These are phyloP conservation scores for Tolypocladium sp. DNA, from an alignment of 2,329 filamentous ascomycete genomes.

Conservation along the genomic window DNA sequence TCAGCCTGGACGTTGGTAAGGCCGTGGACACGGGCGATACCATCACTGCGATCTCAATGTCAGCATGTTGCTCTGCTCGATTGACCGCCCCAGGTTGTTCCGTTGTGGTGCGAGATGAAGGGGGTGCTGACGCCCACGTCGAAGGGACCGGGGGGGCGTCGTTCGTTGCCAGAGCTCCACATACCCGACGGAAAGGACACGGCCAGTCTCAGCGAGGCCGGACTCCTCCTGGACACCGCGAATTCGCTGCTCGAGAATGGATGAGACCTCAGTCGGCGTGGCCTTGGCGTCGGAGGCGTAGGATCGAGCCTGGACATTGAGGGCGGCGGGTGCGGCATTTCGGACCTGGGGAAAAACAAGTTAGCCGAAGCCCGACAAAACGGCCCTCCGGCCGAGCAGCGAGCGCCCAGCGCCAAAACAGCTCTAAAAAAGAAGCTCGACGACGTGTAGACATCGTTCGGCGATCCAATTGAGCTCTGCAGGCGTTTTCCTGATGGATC, in stretches of 20 bases:
- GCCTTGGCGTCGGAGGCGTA: conserved; percentile 94
- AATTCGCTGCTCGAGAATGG: conserved; percentile 98
- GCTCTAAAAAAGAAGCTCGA: conserved; percentile 25
- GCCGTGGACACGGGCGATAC: conserved; percentile 99
- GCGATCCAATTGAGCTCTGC: conserved; percentile 26
- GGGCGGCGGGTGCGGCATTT: conserved; percentile 71
- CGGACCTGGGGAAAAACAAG: conserved; percentile 62
- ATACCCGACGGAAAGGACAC: conserved; percentile 98
- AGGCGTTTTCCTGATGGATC: conserved; percentile 20
- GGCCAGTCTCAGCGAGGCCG: conserved; percentile 93
- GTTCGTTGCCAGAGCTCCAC: conserved; percentile 30
- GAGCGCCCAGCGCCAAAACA: conserved; percentile 16
- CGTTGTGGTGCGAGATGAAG: not conserved
- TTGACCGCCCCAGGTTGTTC: not conserved
- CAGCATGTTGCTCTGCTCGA: conserved; percentile 11
- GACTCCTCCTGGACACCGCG: conserved; percentile 97
- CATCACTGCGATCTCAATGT: conserved; percentile 62
- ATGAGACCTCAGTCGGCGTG: conserved; percentile 94
- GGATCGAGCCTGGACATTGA: conserved; percentile 63
- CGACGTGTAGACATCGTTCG: conserved; percentile 7
- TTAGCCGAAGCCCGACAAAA: conserved; percentile 45
- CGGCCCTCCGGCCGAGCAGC: conserved; percentile 16
- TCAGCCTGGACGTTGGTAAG: conserved; percentile 99
- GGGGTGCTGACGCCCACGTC: not conserved
- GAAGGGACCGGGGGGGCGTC: not conserved